A percentile compares a stretch with the other conserved stretches of the same genome.
Evolutionary conservation across 2,329 filamentous ascomycete genomes (phyloP).

Genomic region (Anisogramma anomala): DNA sequence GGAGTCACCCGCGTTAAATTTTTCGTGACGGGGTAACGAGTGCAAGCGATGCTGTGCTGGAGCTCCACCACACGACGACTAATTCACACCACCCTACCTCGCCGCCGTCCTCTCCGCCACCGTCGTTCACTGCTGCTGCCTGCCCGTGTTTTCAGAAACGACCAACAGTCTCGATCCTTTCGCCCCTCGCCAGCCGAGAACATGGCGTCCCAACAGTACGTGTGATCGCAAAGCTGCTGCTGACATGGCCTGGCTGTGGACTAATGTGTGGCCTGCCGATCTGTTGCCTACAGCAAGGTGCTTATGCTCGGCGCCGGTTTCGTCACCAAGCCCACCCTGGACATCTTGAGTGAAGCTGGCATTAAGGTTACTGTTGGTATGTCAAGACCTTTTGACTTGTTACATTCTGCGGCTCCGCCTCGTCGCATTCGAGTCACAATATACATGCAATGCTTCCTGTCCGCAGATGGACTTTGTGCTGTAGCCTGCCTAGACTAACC

Average conservation of each 20-base stretch:
- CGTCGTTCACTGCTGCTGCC: too few relatives aligned
- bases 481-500: too few relatives aligned
- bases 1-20: neutral
- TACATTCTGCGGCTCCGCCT: slow-evolving; percentile 5
- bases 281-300: slow-evolving; percentile 20
- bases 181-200: neutral
- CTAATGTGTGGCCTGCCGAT: slow-evolving; percentile 6
- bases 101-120: too few relatives aligned
- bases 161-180: too few relatives aligned
- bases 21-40: neutral
- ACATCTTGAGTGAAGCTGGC: slow-evolving; percentile 49
- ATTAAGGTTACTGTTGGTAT: slow-evolving; percentile 54
- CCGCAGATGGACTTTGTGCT: too few relatives aligned
- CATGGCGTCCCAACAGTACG: slow-evolving; percentile 13
- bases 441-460: too few relatives aligned
- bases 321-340: slow-evolving; percentile 53
- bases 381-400: slow-evolving; percentile 14
- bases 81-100: too few relatives aligned
- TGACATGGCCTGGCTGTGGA: neutral
- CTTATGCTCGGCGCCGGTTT: slow-evolving; percentile 43
- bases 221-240: slow-evolving; percentile 2
- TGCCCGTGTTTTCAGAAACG: too few relatives aligned
- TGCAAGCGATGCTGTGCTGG: too few relatives aligned
- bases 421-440: too few relatives aligned
- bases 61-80: too few relatives aligned